phyloP scores from a whole-genome alignment of 108 stramenopile species.

The Stephanodiscus triporus region DNA sequence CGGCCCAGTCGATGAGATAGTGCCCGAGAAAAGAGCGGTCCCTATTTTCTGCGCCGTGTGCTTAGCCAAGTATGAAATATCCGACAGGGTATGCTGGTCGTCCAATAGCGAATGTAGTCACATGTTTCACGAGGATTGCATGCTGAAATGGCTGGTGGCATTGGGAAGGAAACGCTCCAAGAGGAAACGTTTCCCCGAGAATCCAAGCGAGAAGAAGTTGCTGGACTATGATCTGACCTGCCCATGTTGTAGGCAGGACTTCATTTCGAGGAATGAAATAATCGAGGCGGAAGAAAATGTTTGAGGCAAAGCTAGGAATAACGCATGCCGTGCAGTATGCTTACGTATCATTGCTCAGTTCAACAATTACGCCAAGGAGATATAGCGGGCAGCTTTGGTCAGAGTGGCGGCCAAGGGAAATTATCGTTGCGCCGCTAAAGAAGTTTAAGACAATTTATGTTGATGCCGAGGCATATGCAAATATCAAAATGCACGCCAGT shows the following conservation, averaged over 20 bases:
- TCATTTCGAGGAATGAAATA: constrained; percentile 23
- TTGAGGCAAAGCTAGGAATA: not conserved
- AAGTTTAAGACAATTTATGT: too few species aligned
- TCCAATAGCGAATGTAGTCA: constrained; percentile 53
- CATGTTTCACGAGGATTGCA: constrained; percentile 55
- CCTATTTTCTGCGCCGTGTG: constrained; percentile 70
- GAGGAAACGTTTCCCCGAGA: constrained; percentile 31
- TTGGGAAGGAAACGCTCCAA: constrained; percentile 47
- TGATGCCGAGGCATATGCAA: too few species aligned
- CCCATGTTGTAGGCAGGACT: constrained; percentile 69
- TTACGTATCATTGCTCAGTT: too few species aligned
- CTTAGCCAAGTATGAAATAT: constrained; percentile 44
- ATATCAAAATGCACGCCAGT: too few species aligned
- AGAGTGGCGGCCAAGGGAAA: too few species aligned
- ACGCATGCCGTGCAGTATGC: too few species aligned
- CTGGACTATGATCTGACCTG: constrained; percentile 56
- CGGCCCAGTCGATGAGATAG: not conserved
- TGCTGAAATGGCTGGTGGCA: constrained; percentile 47
- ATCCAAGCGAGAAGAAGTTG: constrained; percentile 28
- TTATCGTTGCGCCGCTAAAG: too few species aligned
- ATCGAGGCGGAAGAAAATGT: constrained; percentile 2
- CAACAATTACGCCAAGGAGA: too few species aligned
- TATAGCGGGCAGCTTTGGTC: too few species aligned
- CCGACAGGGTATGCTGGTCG: constrained; percentile 62
- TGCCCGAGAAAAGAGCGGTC: constrained; percentile 35